phyloP scores from a whole-genome alignment of 768 basidiomycete species.

The Mrakia gelida region DNA sequence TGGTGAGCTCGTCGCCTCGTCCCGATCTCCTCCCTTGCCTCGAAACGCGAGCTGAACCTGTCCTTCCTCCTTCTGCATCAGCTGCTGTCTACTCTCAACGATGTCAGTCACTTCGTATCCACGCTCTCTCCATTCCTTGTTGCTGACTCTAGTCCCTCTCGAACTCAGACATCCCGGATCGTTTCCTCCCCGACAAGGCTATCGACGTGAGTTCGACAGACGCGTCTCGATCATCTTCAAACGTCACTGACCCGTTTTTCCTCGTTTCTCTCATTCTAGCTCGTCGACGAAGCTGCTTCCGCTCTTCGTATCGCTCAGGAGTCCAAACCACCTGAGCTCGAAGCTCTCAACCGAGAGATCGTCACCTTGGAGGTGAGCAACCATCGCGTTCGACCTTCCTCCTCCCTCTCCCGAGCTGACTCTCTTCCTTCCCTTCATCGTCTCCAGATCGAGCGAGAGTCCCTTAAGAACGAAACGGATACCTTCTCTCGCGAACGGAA shows the following conservation, averaged over 20 bases:
- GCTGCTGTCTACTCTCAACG: constrained; percentile 68
- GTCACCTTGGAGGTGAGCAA: constrained; percentile 61
- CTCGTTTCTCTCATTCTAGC: constrained; percentile 27
- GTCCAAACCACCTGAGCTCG: constrained; percentile 78
- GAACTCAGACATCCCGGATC: constrained; percentile 69
- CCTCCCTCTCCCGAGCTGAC: constrained; percentile 1
- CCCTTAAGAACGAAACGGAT: constrained; percentile 80
- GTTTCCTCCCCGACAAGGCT: constrained; percentile 85
- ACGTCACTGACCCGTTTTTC: constrained; percentile 4
- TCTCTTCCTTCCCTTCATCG: not conserved
- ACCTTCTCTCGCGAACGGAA: constrained; percentile 73
- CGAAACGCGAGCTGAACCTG: not conserved
- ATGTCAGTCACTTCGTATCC: not conserved
- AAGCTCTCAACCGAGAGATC: constrained; percentile 74
- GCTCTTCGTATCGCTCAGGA: constrained; percentile 82
- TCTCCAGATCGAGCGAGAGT: constrained; percentile 69
- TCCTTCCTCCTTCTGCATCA: constrained; percentile 36
- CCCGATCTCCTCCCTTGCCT: not conserved
- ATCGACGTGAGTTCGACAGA: constrained; percentile 46
- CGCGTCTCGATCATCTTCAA: not conserved
- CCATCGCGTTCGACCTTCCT: not conserved
- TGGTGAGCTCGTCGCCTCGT: constrained; percentile 46
- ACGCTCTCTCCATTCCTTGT: not conserved
- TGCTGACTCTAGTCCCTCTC: not conserved
- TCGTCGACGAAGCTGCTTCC: constrained; percentile 89